Evolutionary conservation across 2,329 filamentous ascomycete species (phyloP).

Genomic region (Apiospora arundinis): DNA sequence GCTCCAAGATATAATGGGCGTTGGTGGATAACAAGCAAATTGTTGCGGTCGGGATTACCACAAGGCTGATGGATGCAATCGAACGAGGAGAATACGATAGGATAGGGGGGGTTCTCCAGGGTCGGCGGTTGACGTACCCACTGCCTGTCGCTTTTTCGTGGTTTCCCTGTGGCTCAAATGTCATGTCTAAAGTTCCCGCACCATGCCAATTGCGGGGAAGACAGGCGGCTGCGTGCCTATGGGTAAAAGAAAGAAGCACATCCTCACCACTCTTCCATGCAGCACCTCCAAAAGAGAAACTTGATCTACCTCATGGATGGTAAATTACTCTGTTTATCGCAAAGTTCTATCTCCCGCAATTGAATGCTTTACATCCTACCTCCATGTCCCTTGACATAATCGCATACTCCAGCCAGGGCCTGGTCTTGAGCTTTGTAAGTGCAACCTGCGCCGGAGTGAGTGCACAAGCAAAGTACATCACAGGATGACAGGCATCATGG

Average conservation of each 20-base stretch:
- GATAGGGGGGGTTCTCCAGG: conserved; percentile 5
- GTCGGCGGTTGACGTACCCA: not conserved
- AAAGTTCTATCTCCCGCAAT: too few relatives aligned
- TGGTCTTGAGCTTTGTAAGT: not conserved
- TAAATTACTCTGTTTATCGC: too few relatives aligned
- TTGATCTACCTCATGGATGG: too few relatives aligned
- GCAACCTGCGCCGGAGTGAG: not conserved
- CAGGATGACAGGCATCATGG: too few relatives aligned
- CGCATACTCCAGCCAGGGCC: not conserved
- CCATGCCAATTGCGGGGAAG: conserved; percentile 16
- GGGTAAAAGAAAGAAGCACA: not conserved
- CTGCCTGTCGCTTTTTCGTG: conserved; percentile 7
- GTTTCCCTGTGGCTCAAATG: not conserved
- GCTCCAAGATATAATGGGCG: not conserved
- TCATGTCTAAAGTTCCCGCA: conserved; percentile 10
- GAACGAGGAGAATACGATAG: conserved; percentile 11
- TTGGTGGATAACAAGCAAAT: conserved; percentile 3
- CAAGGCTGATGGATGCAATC: conserved; percentile 11
- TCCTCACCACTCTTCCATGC: too few relatives aligned
- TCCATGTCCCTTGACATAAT: not conserved
- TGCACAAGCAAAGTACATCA: not conserved
- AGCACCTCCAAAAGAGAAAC: too few relatives aligned
- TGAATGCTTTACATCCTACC: too few relatives aligned
- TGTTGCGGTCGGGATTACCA: conserved; percentile 5
- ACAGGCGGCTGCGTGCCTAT: not conserved